Base-by-base conservation (phyloP, 1,139 yeast species). In the Diutina catenulata region DNA sequence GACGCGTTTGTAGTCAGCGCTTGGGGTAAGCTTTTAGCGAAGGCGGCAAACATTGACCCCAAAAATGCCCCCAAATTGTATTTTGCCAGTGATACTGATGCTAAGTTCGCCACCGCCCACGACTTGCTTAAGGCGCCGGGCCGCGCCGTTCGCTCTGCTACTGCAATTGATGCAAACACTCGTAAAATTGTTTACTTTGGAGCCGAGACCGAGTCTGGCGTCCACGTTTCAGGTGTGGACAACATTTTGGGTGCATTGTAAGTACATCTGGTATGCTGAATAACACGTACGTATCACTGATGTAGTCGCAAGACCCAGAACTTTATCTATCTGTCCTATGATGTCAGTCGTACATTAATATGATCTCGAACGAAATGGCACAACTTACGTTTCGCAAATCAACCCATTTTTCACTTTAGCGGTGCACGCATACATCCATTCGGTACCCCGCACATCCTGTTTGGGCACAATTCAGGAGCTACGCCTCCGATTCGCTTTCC, bases 1-100 rank as follows among this genome's bases (percentile, higher is more conserved):
- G 86, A 82, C 50, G 83, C 95, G 23, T 84, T 84, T 54, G 93
- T 86, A 41, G 64, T 67, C 56, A 62, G 73, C 45, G 93, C 93
- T 28, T 83, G 94, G 93, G 88, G 82, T 45, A 81, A 80, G 60
- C 74, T 76, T 15, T 63, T 82, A 41, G 76, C 76, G 31, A 64
- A 59, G 49, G 61, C 60, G 45, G 74, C 63, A 46, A 70, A 64
- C 45, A 63, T 47, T 53, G 70, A 59, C 42, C 25, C 38, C 22
- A 15, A 22, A 2, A 33, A 39, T 14, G 22, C 18, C 9, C 56
- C 57, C 20, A 60, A 50, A 43, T 56, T 80, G 42, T 68, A 77
- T 49, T 83, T 83, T 55, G 94, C 79, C 33, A 46, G 50, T 33
- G 60, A 56, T 42, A 55, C 57, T 19, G 46, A 47, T 37, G 57